These are phyloP conservation scores for Shiraia bambusicola DNA, from an alignment of 2,329 filamentous ascomycete species.

Conservation along the genomic window DNA sequence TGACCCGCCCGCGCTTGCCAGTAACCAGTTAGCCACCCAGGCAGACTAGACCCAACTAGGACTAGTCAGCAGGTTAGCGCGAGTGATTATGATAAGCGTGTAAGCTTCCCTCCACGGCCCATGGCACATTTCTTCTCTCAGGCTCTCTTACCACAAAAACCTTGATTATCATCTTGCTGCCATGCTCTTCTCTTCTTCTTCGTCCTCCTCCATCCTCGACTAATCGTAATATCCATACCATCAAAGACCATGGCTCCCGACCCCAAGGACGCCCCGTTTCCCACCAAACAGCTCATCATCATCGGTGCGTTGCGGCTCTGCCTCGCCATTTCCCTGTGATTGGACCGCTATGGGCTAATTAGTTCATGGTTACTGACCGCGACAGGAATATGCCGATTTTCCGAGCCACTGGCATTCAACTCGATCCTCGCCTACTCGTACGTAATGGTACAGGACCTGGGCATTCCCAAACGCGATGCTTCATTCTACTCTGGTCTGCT, in stretches of 20 bases:
- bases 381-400: constrained; percentile 84
- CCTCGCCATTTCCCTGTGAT: constrained; percentile 20
- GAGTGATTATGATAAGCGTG: constrained; percentile 9
- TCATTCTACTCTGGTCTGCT: constrained; percentile 85
- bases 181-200: constrained; percentile 17
- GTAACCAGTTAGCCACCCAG: too few species aligned
- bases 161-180: constrained; percentile 17
- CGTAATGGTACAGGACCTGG: constrained; percentile 44
- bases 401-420: constrained; percentile 89
- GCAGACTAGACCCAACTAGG: too few species aligned
- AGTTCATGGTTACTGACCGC: constrained; percentile 27
- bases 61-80: too few species aligned
- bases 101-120: constrained; percentile 15
- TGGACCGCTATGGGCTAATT: constrained; percentile 3
- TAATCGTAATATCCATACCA: constrained; percentile 20
- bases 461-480: constrained; percentile 46
- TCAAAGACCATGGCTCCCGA: constrained; percentile 39
- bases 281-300: constrained; percentile 50
- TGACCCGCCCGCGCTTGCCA: constrained; percentile 21
- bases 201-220: constrained; percentile 9
- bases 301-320: constrained; percentile 34
- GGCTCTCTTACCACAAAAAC: too few species aligned
- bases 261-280: constrained; percentile 45
- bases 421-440: constrained; percentile 82
- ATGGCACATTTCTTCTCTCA: too few species aligned